These are phyloP conservation scores for Penicillium glabrum DNA, from an alignment of 2,329 filamentous ascomycete species.

Conservation along the genomic window DNA sequence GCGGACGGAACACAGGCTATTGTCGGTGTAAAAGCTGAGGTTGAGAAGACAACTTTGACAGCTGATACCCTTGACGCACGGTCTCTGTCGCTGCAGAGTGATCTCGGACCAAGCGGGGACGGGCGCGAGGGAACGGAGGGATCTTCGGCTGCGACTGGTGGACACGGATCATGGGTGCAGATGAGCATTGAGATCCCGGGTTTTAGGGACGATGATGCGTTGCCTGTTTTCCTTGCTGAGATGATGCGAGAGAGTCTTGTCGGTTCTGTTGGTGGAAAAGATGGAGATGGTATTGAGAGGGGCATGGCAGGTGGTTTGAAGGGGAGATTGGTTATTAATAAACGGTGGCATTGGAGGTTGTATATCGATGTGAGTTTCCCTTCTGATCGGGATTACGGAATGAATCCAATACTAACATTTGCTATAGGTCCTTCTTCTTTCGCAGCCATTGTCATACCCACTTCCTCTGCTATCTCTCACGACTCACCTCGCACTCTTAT, in stretches of 20 bases:
- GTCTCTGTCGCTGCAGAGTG: conserved; percentile 27
- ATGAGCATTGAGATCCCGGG: conserved; percentile 90
- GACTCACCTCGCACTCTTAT: conserved; percentile 87
- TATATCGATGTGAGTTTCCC: conserved; percentile 73
- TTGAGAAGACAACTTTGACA: conserved; percentile 66
- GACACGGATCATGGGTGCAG: conserved; percentile 76
- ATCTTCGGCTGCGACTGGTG: conserved; percentile 18
- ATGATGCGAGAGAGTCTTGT: conserved; percentile 87
- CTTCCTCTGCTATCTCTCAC: conserved; percentile 90
- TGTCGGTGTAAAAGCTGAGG: conserved; percentile 92
- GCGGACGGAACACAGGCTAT: conserved; percentile 94
- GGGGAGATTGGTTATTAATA: conserved; percentile 80
- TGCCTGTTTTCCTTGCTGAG: conserved; percentile 80
- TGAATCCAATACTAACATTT: not conserved
- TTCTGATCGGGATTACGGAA: not conserved
- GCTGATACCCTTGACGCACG: conserved; percentile 35
- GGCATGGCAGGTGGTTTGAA: conserved; percentile 67
- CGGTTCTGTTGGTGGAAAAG: conserved; percentile 54
- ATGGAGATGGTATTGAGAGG: conserved; percentile 52
- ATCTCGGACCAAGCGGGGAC: conserved; percentile 16
- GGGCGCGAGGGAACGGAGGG: conserved; percentile 27
- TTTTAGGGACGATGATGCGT: conserved; percentile 83
- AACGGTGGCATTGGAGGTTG: conserved; percentile 91
- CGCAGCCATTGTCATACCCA: conserved; percentile 88
- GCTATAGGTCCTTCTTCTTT: conserved; percentile 80